Base-by-base conservation (phyloP, 2,329 filamentous ascomycete genomes). In the Colletotrichum nymphaeae region DNA sequence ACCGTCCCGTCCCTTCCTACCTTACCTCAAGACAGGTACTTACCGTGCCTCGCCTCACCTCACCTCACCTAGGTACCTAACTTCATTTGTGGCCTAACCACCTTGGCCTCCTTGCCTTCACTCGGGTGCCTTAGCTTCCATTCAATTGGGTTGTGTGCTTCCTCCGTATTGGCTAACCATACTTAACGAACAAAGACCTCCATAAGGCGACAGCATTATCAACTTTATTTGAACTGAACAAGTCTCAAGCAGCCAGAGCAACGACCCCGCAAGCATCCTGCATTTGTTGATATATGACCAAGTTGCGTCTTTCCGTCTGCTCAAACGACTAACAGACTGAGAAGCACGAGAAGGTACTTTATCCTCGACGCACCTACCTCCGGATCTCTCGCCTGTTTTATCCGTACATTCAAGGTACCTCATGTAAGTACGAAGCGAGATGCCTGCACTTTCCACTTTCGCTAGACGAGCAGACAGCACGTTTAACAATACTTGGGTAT, bases 1-100 rank as follows among this genome's bases (percentile, higher is more conserved):
- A 57, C 24, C 63, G 63, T 57, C 32, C 63, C 63, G 32, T 65
- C 63, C 32, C 63, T 65, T 65, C 52, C 52, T 65, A 32, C 24
- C 24, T 24, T 24, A 24, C 24, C 24, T 24, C 24, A 24, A 24
- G 24, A 24, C 24, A 24, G 24, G 24, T 24, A 24, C 24, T 24
- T 24, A 24, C 24, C 24, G 24, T 24, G 14, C 37, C 37, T 42
- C 14, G 16, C 37, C 37, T 56, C 37, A 24, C 49, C 49, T 56
- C 6, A 42, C 37, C 37, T 42, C 11, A 37, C 35, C 35, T 55
- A 26, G 4, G 3, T 53, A 53, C 49, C n/a, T 42, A 12, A 16
- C 37, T 12, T 42, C 42, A 56, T 22, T 24, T 56, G 53, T 22
- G 19, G n/a, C n/a, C n/a, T 56, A 26, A 56, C 24, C 53, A 56